These are phyloP conservation scores for Castanea crenata DNA, from an alignment of 306 rosid genomes.

Conservation along the genomic window DNA sequence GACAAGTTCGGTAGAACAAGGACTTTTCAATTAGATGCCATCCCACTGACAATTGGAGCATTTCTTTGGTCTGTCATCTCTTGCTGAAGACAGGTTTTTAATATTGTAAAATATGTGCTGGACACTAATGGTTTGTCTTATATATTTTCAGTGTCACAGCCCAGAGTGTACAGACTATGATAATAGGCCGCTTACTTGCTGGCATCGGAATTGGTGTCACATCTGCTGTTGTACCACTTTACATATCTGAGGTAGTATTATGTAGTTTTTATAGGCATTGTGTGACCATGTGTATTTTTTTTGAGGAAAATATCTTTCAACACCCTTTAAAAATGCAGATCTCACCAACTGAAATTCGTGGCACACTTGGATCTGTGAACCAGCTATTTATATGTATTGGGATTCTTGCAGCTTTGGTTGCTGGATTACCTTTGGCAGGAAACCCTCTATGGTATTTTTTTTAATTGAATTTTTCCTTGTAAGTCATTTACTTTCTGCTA, in stretches of 20 bases:
- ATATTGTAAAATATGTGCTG: slow-evolving; percentile 12
- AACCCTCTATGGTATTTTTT: slow-evolving; percentile 71
- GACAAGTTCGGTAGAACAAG: slow-evolving; percentile 89
- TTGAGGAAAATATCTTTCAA: slow-evolving; percentile 3
- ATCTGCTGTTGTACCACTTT: slow-evolving; percentile 91
- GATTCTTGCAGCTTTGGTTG: slow-evolving; percentile 80
- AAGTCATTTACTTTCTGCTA: slow-evolving; percentile 18
- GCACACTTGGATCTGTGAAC: slow-evolving; percentile 90
- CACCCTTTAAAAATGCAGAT: slow-evolving; percentile 48
- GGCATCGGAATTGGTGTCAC: slow-evolving; percentile 93
- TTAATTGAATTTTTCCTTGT: not conserved
- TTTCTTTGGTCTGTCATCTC: slow-evolving; percentile 62
- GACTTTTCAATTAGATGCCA: slow-evolving; percentile 85
- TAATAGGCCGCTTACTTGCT: slow-evolving; percentile 85
- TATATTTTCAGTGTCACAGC: slow-evolving; percentile 77
- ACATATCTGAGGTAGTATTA: slow-evolving; percentile 84
- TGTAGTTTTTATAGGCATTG: not conserved
- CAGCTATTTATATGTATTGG: slow-evolving; percentile 90
- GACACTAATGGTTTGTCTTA: not conserved
- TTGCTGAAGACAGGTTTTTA: slow-evolving; percentile 7
- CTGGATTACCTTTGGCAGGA: slow-evolving; percentile 87
- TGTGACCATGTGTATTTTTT: slow-evolving; percentile 1
- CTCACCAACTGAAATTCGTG: slow-evolving; percentile 94
- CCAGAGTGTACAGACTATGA: slow-evolving; percentile 85
- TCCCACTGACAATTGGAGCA: slow-evolving; percentile 81